phyloP scores from a whole-genome alignment of 176 grass and related monocot genomes.

The Raddia guianensis region DNA sequence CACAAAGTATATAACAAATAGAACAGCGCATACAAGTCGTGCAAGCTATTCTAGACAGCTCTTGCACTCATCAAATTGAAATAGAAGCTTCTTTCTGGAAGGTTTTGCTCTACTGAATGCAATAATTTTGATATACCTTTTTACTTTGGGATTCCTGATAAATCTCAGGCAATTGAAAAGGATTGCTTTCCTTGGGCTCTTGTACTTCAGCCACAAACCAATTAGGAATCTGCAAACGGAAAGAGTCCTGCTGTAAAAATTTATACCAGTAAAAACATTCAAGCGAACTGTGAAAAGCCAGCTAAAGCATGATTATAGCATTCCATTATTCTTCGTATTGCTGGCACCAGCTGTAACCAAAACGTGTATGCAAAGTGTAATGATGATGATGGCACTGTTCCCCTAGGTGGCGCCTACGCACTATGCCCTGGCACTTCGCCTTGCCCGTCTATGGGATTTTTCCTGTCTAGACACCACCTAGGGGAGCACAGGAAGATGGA shows the following conservation, averaged over 20 bases:
- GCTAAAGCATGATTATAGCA: background rate
- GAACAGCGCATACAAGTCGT: background rate
- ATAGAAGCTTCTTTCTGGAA: conserved; percentile 11
- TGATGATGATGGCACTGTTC: background rate
- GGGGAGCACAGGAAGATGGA: background rate
- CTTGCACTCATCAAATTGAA: conserved; percentile 20
- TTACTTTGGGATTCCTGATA: conserved; percentile 74
- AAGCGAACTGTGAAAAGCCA: conserved; percentile 1
- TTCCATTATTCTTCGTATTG: conserved; percentile 3
- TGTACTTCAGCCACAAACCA: conserved; percentile 66
- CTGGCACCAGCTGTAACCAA: background rate
- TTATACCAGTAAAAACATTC: background rate
- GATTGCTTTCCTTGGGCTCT: conserved; percentile 63
- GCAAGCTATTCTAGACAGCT: background rate
- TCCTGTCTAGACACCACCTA: too few relatives aligned
- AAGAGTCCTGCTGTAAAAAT: background rate
- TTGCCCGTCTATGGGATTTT: too few relatives aligned
- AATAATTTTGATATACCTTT: conserved; percentile 55
- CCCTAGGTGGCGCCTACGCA: too few relatives aligned
- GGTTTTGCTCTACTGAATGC: background rate
- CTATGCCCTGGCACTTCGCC: too few relatives aligned
- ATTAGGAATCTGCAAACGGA: conserved; percentile 76
- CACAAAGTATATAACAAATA: background rate
- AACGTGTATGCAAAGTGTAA: conserved; percentile 9
- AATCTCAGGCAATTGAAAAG: conserved; percentile 88